Evolutionary conservation across 2,329 filamentous ascomycete genomes (phyloP), one percentile per base, ranked within the genome.

Genomic region (Anthostomella pinea): DNA sequence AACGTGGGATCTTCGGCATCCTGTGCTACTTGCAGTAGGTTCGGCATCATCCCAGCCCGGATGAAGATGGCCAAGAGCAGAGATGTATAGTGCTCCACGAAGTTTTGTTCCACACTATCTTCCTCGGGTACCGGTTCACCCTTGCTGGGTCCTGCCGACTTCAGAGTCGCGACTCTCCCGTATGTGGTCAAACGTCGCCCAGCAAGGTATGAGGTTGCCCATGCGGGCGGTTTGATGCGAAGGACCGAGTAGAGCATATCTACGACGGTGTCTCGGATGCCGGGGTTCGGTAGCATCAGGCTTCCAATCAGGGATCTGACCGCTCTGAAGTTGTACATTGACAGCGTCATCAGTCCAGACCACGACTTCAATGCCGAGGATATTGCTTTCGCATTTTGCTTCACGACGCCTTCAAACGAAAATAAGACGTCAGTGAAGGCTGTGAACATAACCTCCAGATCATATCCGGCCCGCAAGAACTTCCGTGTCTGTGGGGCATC

Each of bases 131-230:
- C 58, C 15, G 75, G 68, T 28, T 70, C 59, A 15, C 67, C 65
- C 43, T 74, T 75, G 10, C 57, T 59, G 6, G 66, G 63, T 18
- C 81, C 72, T 11, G 52, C 36, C 1, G 81, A 73, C 49, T 87
- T 88, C 33, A 97, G 68, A 43, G 88, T 93, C 6, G 88, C 82
- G 23, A 97, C 90, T 52, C 94, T 79, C n/a, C 90, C 91, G 60
- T 98, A 98, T 0, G 93, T 98, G 1, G 94, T 98, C 30, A 98
- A 70, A 41, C 94, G 77, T 48, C 93, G 79, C 6, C 93, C 94
- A 22, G 94, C 93, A 30, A 98, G 75, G 59, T 95, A 98, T 0
- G 91, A 94, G 0, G 88, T 90, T 6, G 93, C 94, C 93, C 93
- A 98, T 7, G 89, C 83, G 27, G 93, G 81, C 40, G 90, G 84